Conservation (phyloP, 495 filamentous ascomycete species). For the Talaromyces ruber region DNA sequence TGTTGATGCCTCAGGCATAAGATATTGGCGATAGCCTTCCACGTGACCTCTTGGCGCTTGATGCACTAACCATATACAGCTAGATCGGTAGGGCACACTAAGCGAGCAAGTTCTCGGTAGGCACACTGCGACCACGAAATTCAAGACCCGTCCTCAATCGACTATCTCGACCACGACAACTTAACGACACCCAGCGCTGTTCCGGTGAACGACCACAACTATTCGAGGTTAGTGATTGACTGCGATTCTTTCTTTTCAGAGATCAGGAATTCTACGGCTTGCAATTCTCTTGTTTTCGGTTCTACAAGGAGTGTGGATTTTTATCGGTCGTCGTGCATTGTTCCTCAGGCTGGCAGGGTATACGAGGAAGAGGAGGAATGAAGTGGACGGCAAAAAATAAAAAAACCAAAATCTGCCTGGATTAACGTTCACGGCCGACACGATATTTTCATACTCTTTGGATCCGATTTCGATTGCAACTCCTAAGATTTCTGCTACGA, state of each 20-base stretch:
- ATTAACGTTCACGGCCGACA: neutral
- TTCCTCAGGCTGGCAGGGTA: neutral
- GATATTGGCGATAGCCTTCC: neutral
- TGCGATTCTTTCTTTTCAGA: slow-evolving; percentile 1
- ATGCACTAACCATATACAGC: neutral
- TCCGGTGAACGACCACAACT: slow-evolving; percentile 41
- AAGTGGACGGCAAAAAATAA: neutral
- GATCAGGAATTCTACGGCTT: neutral
- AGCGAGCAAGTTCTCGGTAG: slow-evolving; percentile 16
- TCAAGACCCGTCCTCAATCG: slow-evolving; percentile 29
- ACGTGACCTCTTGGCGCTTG: neutral
- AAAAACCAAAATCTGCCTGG: neutral
- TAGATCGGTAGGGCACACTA: slow-evolving; percentile 8
- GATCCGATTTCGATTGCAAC: neutral
- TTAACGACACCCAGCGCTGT: slow-evolving; percentile 35
- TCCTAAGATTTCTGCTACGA: neutral
- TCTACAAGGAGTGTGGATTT: neutral
- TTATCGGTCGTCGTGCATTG: neutral
- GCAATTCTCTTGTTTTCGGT: neutral
- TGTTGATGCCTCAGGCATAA: neutral
- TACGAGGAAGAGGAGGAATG: neutral
- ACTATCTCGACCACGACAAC: slow-evolving; percentile 29
- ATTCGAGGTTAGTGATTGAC: slow-evolving; percentile 32
- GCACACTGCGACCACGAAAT: slow-evolving; percentile 42
- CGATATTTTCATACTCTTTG: neutral